Evolutionary conservation across 1,139 yeast genomes (phyloP).

Genomic region (Yamadazyma sp.): DNA sequence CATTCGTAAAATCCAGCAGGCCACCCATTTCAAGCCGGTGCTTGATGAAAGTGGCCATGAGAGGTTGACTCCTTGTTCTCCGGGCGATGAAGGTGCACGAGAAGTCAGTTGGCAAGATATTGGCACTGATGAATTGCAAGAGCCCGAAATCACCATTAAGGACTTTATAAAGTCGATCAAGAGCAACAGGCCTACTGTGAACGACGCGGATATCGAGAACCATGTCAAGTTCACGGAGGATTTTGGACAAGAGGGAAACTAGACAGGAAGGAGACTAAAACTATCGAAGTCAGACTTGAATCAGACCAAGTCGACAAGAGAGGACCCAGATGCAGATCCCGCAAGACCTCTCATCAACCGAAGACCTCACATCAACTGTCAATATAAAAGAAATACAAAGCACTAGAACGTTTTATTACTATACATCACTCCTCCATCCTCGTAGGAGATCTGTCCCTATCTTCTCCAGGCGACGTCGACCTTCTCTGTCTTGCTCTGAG

Average conservation of each 20-base stretch:
- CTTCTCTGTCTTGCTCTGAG: conserved; percentile 18
- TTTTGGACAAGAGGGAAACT: conserved; percentile 96
- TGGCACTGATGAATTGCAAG: conserved; percentile 82
- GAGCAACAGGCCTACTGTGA: conserved; percentile 92
- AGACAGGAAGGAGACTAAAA: too few species aligned
- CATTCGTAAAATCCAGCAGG: conserved; percentile 89
- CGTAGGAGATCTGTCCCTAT: conserved; percentile 22
- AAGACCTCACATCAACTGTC: too few species aligned
- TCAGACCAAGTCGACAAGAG: too few species aligned
- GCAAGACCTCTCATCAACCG: too few species aligned
- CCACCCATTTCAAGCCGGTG: conserved; percentile 86
- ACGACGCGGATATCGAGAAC: conserved; percentile 73
- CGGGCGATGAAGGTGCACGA: conserved; percentile 82
- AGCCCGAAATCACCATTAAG: conserved; percentile 85
- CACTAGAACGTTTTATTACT: neutral
- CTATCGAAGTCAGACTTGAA: too few species aligned
- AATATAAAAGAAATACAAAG: too few species aligned
- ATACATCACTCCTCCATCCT: conserved; percentile 11
- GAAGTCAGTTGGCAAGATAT: conserved; percentile 96
- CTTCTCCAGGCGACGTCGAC: conserved; percentile 20
- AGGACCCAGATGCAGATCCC: too few species aligned
- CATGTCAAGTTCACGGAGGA: conserved; percentile 90
- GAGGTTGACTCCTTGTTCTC: conserved; percentile 88
- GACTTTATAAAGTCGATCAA: conserved; percentile 93
- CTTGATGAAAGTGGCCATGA: conserved; percentile 35